Percentiles rank a stretch among this genome's conserved stretches.
Evolutionary conservation across 495 filamentous ascomycete genomes (phyloP).

Genomic region (Alectoria sarmentosa): DNA sequence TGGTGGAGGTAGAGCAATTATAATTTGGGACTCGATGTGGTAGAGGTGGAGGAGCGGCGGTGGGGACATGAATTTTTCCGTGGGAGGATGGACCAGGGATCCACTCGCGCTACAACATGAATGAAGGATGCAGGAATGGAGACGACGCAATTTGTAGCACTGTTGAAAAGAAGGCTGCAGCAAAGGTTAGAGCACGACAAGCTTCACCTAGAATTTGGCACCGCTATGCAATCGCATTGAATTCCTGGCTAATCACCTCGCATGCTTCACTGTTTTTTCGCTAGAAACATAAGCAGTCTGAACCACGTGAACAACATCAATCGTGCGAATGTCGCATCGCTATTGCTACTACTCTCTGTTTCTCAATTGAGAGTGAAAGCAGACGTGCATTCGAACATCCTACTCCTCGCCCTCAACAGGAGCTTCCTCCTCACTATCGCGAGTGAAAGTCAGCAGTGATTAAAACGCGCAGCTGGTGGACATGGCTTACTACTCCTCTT

Average conservation of each 20-base stretch:
- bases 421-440: conserved; percentile 40
- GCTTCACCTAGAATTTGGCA: background rate
- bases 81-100: background rate
- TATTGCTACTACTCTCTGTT: conserved; percentile 2
- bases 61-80: background rate
- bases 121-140: background rate
- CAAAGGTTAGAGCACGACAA: background rate
- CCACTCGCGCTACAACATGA: background rate
- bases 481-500: conserved; percentile 55
- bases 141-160: background rate
- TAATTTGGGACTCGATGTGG: background rate
- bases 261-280: conserved; percentile 18
- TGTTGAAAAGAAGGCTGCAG: background rate
- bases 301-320: conserved; percentile 20
- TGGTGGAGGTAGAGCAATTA: background rate
- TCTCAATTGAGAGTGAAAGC: background rate
- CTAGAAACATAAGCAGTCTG: conserved; percentile 21
- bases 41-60: background rate
- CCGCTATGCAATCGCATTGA: background rate
- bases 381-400: background rate
- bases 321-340: conserved; percentile 15
- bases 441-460: background rate
- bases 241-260: background rate
- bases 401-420: conserved; percentile 45
- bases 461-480: background rate